phyloP scores from a whole-genome alignment of 2,329 filamentous ascomycete species.

The Trichophyton simii region DNA sequence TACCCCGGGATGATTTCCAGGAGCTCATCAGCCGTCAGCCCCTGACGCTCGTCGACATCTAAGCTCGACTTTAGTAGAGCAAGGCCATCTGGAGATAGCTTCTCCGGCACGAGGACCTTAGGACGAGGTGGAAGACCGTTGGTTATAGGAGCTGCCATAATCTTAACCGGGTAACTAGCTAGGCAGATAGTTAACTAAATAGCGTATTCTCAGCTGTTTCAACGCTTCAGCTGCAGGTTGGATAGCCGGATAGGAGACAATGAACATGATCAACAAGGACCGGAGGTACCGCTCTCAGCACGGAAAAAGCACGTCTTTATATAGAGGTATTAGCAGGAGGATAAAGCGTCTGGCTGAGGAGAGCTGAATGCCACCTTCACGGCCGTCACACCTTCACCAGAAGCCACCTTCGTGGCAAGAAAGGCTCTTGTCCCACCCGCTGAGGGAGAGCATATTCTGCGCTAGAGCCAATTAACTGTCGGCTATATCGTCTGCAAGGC shows the following conservation, averaged over 20 bases:
- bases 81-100: constrained; percentile 66
- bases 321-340: too few species aligned
- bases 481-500: background rate
- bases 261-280: too few species aligned
- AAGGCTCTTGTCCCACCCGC: background rate
- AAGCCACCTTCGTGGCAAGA: constrained; percentile 13
- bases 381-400: constrained; percentile 9
- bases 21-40: constrained; percentile 51
- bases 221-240: too few species aligned
- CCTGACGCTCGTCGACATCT: constrained; percentile 56
- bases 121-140: constrained; percentile 18
- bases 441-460: background rate
- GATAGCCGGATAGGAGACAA: too few species aligned
- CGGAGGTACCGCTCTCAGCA: too few species aligned
- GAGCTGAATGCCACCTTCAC: too few species aligned
- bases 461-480: background rate
- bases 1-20: constrained; percentile 56
- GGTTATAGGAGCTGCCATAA: background rate
- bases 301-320: too few species aligned
- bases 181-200: background rate
- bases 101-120: constrained; percentile 63
- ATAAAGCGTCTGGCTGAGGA: too few species aligned
- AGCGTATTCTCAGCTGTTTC: background rate
- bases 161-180: background rate
- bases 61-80: constrained; percentile 53